These are phyloP conservation scores for Rhodomyrtus tomentosa DNA, from an alignment of 345 rosid species.

Conservation along the genomic window DNA sequence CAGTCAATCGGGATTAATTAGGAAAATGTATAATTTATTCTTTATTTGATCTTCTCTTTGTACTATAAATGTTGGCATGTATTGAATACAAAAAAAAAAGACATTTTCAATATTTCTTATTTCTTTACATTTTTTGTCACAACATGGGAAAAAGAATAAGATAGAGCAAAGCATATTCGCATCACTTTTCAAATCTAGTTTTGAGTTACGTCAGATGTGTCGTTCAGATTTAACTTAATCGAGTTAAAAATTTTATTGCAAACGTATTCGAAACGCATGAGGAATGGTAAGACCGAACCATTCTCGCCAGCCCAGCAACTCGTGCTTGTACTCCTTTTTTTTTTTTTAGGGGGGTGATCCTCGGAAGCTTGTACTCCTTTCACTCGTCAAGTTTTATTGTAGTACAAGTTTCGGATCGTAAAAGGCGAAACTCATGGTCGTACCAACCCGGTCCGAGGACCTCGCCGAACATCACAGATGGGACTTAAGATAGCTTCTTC, in stretches of 20 bases:
- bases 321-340: not conserved
- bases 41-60: too few species aligned
- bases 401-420: not conserved
- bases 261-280: not conserved
- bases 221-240: not conserved
- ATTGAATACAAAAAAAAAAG: too few species aligned
- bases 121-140: too few species aligned
- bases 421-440: not conserved
- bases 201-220: not conserved
- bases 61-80: too few species aligned
- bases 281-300: not conserved
- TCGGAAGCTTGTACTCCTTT: not conserved
- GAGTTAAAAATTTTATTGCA: not conserved
- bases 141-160: too few species aligned
- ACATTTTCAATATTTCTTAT: too few species aligned
- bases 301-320: not conserved
- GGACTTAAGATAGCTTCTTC: not conserved
- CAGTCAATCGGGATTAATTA: too few species aligned
- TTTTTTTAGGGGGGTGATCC: too few species aligned
- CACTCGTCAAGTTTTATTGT: rapidly evolving
- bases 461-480: not conserved
- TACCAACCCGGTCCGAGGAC: not conserved
- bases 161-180: not conserved
- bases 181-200: rapidly evolving
- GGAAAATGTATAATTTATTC: too few species aligned